These are phyloP conservation scores for Ensete glaucum DNA, from an alignment of 176 grass and related monocot species.

Conservation along the genomic window DNA sequence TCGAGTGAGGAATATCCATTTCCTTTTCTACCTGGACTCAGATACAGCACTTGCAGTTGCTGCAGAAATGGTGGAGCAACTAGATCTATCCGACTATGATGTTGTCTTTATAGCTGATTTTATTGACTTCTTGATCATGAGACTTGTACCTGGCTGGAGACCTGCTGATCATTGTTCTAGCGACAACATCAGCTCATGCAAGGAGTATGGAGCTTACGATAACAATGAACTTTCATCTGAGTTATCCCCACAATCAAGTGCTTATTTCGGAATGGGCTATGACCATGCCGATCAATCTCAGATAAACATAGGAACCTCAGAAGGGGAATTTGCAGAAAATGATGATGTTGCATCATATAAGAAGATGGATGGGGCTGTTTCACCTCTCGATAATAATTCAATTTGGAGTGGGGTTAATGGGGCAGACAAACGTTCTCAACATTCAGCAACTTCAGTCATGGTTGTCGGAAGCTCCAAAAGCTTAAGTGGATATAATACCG, in stretches of 20 bases:
- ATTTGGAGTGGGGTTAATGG: conserved; percentile 28
- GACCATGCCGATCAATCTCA: conserved; percentile 25
- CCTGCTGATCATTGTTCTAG: conserved; percentile 2
- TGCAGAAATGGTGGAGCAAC: conserved; percentile 28
- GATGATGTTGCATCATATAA: conserved; percentile 18
- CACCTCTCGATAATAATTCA: conserved; percentile 26
- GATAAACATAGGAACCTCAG: conserved; percentile 18
- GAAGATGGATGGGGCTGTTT: conserved; percentile 13
- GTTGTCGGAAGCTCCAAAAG: conserved; percentile 40
- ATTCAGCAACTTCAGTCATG: conserved; percentile 27
- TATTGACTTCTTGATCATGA: conserved; percentile 23
- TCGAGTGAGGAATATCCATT: conserved; percentile 26
- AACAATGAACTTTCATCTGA: background rate
- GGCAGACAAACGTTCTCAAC: conserved; percentile 35
- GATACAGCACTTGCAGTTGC: conserved; percentile 23
- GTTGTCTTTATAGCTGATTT: conserved; percentile 26
- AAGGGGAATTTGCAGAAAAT: conserved; percentile 22
- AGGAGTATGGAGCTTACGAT: conserved; percentile 8
- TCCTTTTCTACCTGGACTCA: conserved; percentile 20
- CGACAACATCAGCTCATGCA: background rate
- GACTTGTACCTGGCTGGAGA: conserved; percentile 22
- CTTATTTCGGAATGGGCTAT: background rate
- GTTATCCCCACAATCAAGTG: background rate
- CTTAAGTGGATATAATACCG: conserved; percentile 24
- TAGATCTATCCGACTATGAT: conserved; percentile 22